These are phyloP conservation scores for Rhizopogon rudus DNA, from an alignment of 768 basidiomycete species.

Conservation along the genomic window DNA sequence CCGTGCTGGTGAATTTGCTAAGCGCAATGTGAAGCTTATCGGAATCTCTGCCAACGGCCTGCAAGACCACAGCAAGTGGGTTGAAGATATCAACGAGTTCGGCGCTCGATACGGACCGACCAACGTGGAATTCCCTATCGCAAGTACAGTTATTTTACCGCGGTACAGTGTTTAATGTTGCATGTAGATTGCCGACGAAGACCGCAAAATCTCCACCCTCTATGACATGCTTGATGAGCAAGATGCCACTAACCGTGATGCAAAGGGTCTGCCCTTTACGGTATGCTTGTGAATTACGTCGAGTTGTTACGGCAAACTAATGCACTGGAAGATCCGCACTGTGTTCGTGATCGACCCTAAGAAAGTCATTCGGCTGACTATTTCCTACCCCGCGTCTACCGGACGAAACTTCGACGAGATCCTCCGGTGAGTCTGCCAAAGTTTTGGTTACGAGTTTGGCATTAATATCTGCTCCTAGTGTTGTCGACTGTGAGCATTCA, in stretches of 20 bases:
- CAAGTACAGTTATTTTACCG: conserved; percentile 29
- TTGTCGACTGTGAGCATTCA: conserved; percentile 63
- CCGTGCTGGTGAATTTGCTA: conserved; percentile 76
- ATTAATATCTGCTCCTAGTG: conserved; percentile 30
- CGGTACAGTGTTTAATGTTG: background rate
- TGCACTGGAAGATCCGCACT: conserved; percentile 69
- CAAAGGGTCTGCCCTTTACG: conserved; percentile 91
- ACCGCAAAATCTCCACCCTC: conserved; percentile 76
- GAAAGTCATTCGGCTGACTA: conserved; percentile 84
- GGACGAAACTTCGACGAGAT: conserved; percentile 89
- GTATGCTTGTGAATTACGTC: conserved; percentile 28
- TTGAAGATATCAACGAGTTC: conserved; percentile 79
- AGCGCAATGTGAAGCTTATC: conserved; percentile 89
- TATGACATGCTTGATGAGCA: conserved; percentile 98
- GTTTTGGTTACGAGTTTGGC: conserved; percentile 4
- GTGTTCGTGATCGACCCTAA: conserved; percentile 98
- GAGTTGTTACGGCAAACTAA: background rate
- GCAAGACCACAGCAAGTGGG: conserved; percentile 81
- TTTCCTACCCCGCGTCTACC: conserved; percentile 93
- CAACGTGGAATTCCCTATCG: conserved; percentile 88
- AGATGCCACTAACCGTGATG: conserved; percentile 85
- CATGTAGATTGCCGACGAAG: conserved; percentile 82
- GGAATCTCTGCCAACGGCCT: conserved; percentile 92
- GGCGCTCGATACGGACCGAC: conserved; percentile 70
- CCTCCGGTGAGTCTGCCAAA: conserved; percentile 35